Percentiles rank a stretch among this genome's conserved stretches.
Conservation (phyloP, 2,329 filamentous ascomycete species). For the Hypoxylon rubiginosum region DNA sequence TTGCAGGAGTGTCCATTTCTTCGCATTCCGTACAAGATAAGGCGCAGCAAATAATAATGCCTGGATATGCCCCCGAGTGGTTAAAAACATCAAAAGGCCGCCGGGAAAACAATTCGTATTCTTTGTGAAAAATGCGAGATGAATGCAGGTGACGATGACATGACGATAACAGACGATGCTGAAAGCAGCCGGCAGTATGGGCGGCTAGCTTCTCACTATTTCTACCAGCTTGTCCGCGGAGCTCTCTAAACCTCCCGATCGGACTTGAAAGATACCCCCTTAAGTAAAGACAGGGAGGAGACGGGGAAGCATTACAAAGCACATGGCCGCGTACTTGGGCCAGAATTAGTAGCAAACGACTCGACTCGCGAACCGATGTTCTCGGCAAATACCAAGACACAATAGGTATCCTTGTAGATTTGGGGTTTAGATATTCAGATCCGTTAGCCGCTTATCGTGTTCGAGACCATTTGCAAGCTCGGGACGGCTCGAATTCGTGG, state of each 20-base stretch:
- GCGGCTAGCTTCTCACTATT: not conserved
- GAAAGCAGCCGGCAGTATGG: conserved; percentile 9
- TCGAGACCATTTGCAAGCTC: conserved; percentile 21
- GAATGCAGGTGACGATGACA: conserved; percentile 27
- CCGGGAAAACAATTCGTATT: conserved; percentile 12
- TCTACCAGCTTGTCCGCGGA: conserved; percentile 1
- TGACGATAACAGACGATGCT: conserved; percentile 29
- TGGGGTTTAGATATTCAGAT: conserved; percentile 13
- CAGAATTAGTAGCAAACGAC: conserved; percentile 27
- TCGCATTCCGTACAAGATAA: conserved; percentile 25
- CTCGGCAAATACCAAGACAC: conserved; percentile 23
- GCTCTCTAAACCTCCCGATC: conserved; percentile 1
- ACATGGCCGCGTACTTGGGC: conserved; percentile 13
- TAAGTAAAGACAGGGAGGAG: conserved; percentile 14
- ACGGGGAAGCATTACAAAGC: conserved; percentile 7
- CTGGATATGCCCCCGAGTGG: conserved; percentile 20
- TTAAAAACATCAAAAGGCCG: not conserved
- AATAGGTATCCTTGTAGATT: conserved; percentile 12
- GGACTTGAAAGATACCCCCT: conserved; percentile 4
- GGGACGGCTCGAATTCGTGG: conserved; percentile 37
- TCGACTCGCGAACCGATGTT: conserved; percentile 16
- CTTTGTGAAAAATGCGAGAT: conserved; percentile 10
- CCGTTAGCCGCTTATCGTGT: conserved; percentile 25
- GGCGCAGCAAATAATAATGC: conserved; percentile 23
- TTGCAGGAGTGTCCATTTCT: conserved; percentile 19